Evolutionary conservation across 2,329 filamentous ascomycete species (phyloP).

Genomic region (Penicillium oxalicum): DNA sequence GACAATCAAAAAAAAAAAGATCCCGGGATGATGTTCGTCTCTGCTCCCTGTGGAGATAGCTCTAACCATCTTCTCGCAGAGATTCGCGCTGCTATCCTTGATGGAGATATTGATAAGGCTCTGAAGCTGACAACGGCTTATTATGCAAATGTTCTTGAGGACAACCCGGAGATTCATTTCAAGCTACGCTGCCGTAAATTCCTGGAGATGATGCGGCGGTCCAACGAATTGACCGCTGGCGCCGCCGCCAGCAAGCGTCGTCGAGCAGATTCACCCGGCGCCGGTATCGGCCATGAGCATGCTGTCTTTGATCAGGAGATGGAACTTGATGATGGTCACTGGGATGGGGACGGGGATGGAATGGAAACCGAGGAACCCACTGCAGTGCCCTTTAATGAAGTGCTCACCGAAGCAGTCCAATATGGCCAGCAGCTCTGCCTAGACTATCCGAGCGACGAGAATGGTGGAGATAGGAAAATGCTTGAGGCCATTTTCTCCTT

Average conservation of each 20-base stretch:
- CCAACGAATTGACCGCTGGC: slow-evolving; percentile 54
- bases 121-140: slow-evolving; percentile 72
- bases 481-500: slow-evolving; percentile 82
- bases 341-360: slow-evolving; percentile 43
- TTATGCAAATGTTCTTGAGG: slow-evolving; percentile 73
- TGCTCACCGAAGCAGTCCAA: slow-evolving; percentile 64
- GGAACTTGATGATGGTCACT: slow-evolving; percentile 47
- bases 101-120: slow-evolving; percentile 86
- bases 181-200: slow-evolving; percentile 84
- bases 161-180: slow-evolving; percentile 82
- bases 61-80: slow-evolving; percentile 43
- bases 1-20: slow-evolving; percentile 24
- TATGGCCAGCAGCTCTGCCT: slow-evolving; percentile 74
- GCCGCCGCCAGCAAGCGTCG: slow-evolving; percentile 32
- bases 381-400: slow-evolving; percentile 39
- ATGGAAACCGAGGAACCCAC: slow-evolving; percentile 52
- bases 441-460: slow-evolving; percentile 68
- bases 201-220: slow-evolving; percentile 82
- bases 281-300: slow-evolving; percentile 37
- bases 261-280: slow-evolving; percentile 33
- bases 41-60: no score
- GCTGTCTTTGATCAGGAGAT: slow-evolving; percentile 49
- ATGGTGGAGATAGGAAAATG: slow-evolving; percentile 64
- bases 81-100: slow-evolving; percentile 79
- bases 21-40: no score